Base-by-base conservation (phyloP, 2,329 filamentous ascomycete species). In the Purpureocillium takamizusanense region DNA sequence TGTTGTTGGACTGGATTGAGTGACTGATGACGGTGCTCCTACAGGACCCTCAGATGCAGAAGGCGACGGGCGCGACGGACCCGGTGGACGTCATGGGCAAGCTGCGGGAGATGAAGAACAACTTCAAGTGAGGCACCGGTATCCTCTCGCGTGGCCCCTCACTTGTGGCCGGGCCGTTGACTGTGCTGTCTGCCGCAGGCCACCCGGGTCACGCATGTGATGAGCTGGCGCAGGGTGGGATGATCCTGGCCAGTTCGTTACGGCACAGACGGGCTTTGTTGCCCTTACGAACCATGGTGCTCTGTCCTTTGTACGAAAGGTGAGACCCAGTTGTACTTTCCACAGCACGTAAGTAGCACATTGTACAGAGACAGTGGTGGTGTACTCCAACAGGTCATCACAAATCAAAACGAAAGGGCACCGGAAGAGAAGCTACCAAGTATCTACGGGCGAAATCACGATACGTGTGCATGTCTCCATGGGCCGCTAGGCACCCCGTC, bases 61-160 rank as follows among this genome's bases (percentile, higher is more conserved):
- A 87, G 63, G 81, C 75, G 10, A 92, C 87, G 0, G 87, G 87
- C 31, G 79, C 87, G 65, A 86, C 76, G 0, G 76, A 89, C 31
- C 82, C 88, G 0, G 70, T 90, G 2, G 78, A 84, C 36, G 88
- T 95, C 13, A 95, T 98, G 85, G 74, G 73, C 25, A 81, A 81
- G 51, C 66, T 97, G 52, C 74, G 92, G 39, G 86, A 94, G 62
- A 81, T 94, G 82, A 98, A 97, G 78, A 89, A 94, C 56, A 76
- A 70, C 60, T 78, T 78, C 60, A 74, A 72, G 66, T 76, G 65
- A 75, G 70, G 66, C 30, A 7, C 9, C 7, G 32, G 11, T 11
- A 15, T 14, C 15, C 21, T 6, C n/a, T 13, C 28, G 28, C 13
- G 28, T 12, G 11, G 7, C 28, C 28, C n/a, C 36, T 25, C 21